Evolutionary conservation across 2,329 filamentous ascomycete species (phyloP), one percentile per base, ranked within the genome.

Genomic region (Aspergillus versicolor): DNA sequence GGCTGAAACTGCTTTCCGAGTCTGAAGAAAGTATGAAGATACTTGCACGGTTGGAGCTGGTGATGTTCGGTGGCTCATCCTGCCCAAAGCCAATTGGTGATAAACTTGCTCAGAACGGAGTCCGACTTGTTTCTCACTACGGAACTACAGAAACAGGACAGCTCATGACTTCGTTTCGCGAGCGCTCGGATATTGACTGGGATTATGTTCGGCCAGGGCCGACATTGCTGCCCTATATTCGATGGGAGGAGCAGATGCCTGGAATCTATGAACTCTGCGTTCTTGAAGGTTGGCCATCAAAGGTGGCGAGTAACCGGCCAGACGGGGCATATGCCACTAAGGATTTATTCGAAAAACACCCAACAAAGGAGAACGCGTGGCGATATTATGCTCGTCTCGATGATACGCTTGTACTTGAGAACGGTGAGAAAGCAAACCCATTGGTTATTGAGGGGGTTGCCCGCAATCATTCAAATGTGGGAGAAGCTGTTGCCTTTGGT

Each of bases 61-160:
- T 87, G 17, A 75, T 84, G 61, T 85, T 81, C 60, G 84, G 80
- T 1, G 85, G 84, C 0, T 82, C 81, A 15, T 76, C 79, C 5
- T 86, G 82, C 57, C 84, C 84, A 0, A 84, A 87, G 61, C 81
- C 82, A 5, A 74, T 87, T 4, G 85, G 85, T 0, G 78, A 86
- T 59, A 64, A 71, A 3, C 67, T 87, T 0, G 80, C 83, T 0
- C 69, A 75, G 2, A 72, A 77, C 2, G 84, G 83, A 0, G 81
- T 87, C 0, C 79, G 84, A 49, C 69, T 87, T 1, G 76, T 82
- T 2, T 77, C 76, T 6, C 81, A 85, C 54, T 87, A 85, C 53
- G 84, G 84, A 2, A 82, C 79, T 3, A 88, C 85, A 0, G 85
- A 88, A 66, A 83, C 80, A 1, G 84, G 84, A 5, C 80, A 84